Conservation (phyloP, 1,284 basidiomycete species). For the Puccinia sorghi region DNA sequence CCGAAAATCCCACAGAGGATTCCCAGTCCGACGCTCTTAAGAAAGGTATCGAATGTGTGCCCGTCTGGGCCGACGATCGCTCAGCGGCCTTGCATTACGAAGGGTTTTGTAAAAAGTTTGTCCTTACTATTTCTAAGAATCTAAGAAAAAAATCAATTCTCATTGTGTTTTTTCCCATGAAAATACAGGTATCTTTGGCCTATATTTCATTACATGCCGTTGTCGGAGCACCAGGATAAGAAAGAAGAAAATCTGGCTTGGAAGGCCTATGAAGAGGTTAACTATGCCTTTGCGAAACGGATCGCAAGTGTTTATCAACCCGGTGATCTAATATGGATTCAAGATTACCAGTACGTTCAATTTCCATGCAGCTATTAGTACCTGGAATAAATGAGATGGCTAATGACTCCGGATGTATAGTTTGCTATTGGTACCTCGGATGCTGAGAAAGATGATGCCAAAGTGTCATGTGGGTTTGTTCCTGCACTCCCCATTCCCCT, state of each 20-base stretch:
- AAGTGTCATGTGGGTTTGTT: constrained; percentile 82
- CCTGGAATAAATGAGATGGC: background rate
- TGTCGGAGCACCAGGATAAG: constrained; percentile 62
- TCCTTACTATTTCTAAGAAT: constrained; percentile 56
- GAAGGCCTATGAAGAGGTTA: constrained; percentile 79
- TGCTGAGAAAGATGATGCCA: constrained; percentile 75
- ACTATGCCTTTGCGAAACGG: constrained; percentile 77
- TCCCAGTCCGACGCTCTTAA: constrained; percentile 61
- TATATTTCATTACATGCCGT: constrained; percentile 88
- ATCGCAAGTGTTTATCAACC: constrained; percentile 76
- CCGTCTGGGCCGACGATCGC: constrained; percentile 88
- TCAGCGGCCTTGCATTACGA: constrained; percentile 85
- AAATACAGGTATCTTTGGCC: constrained; percentile 81
- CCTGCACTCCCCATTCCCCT: constrained; percentile 96
- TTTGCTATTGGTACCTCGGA: constrained; percentile 80
- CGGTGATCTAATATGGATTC: constrained; percentile 72
- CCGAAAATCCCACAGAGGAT: constrained; percentile 63
- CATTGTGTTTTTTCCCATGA: constrained; percentile 26
- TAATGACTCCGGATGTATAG: background rate
- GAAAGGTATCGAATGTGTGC: constrained; percentile 67
- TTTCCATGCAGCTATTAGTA: background rate
- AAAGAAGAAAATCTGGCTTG: constrained; percentile 79
- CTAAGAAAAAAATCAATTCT: background rate
- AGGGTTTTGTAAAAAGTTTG: constrained; percentile 96
- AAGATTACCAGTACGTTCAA: constrained; percentile 65